phyloP scores from a whole-genome alignment of 2,329 filamentous ascomycete species.

The Chalara sp. region DNA sequence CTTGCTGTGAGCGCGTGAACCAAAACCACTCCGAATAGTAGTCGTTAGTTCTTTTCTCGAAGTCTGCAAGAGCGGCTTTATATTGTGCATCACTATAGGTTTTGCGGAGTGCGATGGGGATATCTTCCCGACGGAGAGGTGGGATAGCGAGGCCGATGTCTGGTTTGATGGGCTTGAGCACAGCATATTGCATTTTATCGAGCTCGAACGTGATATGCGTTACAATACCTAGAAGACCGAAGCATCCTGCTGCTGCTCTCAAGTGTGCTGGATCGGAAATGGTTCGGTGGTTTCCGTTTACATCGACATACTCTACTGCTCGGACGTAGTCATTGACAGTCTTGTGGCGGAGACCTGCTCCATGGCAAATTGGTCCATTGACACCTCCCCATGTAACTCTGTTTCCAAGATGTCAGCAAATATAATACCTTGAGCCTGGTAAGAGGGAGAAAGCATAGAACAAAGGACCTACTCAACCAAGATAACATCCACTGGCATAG shows the following conservation, averaged over 20 bases:
- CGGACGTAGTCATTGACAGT: conserved; percentile 40
- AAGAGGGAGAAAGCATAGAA: neutral
- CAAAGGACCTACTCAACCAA: conserved; percentile 32
- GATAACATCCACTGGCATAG: conserved; percentile 38
- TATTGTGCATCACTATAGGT: conserved; percentile 28
- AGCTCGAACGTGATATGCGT: conserved; percentile 42
- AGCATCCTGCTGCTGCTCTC: conserved; percentile 36
- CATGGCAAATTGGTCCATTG: conserved; percentile 40
- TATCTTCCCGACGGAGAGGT: conserved; percentile 30
- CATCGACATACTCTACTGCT: conserved; percentile 40
- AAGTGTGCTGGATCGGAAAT: conserved; percentile 33
- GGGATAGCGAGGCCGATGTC: conserved; percentile 37
- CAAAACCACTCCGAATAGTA: conserved; percentile 45
- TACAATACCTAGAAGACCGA: conserved; percentile 40
- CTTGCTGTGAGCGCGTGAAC: conserved; percentile 39
- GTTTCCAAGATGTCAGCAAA: neutral
- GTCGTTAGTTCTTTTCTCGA: conserved; percentile 31
- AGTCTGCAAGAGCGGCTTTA: conserved; percentile 29
- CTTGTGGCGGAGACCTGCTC: conserved; percentile 35
- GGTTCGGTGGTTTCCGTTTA: conserved; percentile 33
- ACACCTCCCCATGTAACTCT: conserved; percentile 39
- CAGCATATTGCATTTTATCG: conserved; percentile 39
- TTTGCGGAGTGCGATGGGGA: conserved; percentile 32
- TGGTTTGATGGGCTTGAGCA: conserved; percentile 37
- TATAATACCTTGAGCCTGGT: no score